Evolutionary conservation across 371 early-diverging fungal species (phyloP), one percentile per base, ranked within the genome.

Genomic region (Mucor circinelloides): DNA sequence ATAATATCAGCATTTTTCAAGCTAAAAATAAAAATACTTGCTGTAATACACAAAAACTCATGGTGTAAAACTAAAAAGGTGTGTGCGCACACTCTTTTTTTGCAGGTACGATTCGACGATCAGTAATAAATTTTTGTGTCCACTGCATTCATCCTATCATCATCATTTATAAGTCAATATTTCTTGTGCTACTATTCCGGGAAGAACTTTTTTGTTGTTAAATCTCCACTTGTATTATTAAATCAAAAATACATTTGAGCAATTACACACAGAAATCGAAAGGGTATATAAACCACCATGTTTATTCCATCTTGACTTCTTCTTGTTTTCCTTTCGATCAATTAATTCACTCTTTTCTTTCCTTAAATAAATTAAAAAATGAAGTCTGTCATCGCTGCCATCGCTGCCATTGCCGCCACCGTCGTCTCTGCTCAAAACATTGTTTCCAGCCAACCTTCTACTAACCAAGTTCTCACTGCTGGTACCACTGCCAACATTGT

Each of bases 311-410:
- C 50, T 38, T 27, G n/a, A 21, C 56, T 61, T 61, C 19, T 56
- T 55, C 21, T 57, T 46, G 52, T 34, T 55, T 62, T 46, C 46
- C 12, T 50, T 50, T 38, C 32, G 58, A 50, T 60, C 31, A 31
- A 57, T 44, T 46, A 13, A 42, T 59, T 34, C 25, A 28, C 21
- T 59, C 21, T 55, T 42, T 55, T 56, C 61, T 63, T 62, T 52
- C 62, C 58, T 65, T 30, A 60, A 66, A 19, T 40, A 12, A 9
- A 40, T n/a, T 23, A 21, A 52, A 62, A 70, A 62, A 74, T 74
- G 74, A 74, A 74, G 74, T 74, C 70, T 40, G 60, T 70, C 42
- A 34, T 70, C 34, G 67, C 81, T 61, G 82, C 78, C 50, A 71
- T 79, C 54, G 74, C 73, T 62, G 76, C 76, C 42, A 34, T 80